Evolutionary conservation across 768 basidiomycete genomes (phyloP).

Genomic region (Chalciporus chontae): DNA sequence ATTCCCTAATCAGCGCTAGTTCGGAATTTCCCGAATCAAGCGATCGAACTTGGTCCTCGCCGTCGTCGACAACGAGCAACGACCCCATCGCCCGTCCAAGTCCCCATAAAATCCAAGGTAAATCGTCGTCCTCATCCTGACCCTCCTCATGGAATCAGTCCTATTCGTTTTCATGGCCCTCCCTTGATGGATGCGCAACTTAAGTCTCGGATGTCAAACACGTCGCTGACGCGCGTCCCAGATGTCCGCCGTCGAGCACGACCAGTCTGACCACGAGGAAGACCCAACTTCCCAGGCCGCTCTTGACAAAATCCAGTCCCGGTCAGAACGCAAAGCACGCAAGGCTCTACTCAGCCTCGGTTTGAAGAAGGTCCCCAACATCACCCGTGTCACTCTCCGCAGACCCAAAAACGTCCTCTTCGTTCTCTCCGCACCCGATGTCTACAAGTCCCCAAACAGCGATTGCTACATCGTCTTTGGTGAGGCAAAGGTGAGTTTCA

Average conservation of each 20-base stretch:
- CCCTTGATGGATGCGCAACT: conserved; percentile 28
- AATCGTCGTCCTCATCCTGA: not conserved
- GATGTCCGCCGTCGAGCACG: conserved; percentile 87
- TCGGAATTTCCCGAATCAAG: conserved; percentile 28
- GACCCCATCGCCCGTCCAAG: conserved; percentile 12
- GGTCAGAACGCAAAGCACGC: conserved; percentile 91
- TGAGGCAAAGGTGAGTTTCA: conserved; percentile 73
- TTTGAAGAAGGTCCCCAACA: conserved; percentile 86
- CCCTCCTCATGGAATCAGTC: not conserved
- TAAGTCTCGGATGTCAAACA: conserved; percentile 27
- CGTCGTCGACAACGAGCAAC: conserved; percentile 35
- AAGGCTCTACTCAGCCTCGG: conserved; percentile 91
- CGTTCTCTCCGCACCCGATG: conserved; percentile 90
- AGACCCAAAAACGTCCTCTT: conserved; percentile 96
- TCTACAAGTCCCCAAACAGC: conserved; percentile 96
- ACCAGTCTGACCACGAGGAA: conserved; percentile 80
- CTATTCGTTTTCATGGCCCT: not conserved
- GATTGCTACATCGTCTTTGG: conserved; percentile 99
- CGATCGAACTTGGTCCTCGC: conserved; percentile 22
- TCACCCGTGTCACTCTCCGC: conserved; percentile 92
- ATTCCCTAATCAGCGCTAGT: conserved; percentile 1
- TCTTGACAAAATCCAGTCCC: conserved; percentile 91
- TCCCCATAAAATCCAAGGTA: conserved; percentile 22
- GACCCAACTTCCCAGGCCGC: conserved; percentile 82
- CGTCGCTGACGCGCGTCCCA: conserved; percentile 27